Conservation (phyloP, 1,284 basidiomycete genomes). For the Apiotrichum veenhuisii region DNA sequence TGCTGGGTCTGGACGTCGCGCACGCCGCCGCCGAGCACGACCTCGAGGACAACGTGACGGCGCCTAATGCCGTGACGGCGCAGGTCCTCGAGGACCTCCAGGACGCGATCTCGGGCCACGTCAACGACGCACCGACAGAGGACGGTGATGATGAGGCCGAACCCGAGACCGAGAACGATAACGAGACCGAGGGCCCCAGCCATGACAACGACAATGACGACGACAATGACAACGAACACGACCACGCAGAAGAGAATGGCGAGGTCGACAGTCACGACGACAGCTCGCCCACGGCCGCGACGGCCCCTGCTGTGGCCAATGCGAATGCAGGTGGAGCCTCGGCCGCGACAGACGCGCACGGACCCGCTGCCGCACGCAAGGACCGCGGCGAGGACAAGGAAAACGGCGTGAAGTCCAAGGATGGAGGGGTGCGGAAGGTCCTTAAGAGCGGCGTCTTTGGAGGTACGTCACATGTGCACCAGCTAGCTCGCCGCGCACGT, state of each 20-base stretch:
- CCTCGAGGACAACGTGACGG: conserved; percentile 19
- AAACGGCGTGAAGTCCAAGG: conserved; percentile 10
- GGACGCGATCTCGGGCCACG: not conserved
- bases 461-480: conserved; percentile 16
- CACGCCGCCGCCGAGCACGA: conserved; percentile 45
- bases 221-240: not conserved
- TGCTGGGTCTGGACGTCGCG: not conserved
- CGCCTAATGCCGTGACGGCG: not conserved
- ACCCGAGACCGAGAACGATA: not conserved
- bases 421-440: conserved; percentile 40
- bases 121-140: not conserved
- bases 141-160: not conserved
- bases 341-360: not conserved
- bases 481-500: not conserved
- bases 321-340: conserved; percentile 6
- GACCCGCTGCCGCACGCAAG: not conserved
- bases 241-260: not conserved
- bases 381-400: conserved; percentile 13
- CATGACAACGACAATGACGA: not conserved
- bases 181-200: not conserved
- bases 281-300: not conserved
- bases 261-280: conserved; percentile 2
- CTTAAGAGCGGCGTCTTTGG: conserved; percentile 46
- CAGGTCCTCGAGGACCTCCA: conserved; percentile 1
- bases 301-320: not conserved